Percentiles rank a stretch among this genome's conserved stretches.
These are phyloP conservation scores for Ramaria rubella DNA, from an alignment of 768 basidiomycete species.

Conservation along the genomic window DNA sequence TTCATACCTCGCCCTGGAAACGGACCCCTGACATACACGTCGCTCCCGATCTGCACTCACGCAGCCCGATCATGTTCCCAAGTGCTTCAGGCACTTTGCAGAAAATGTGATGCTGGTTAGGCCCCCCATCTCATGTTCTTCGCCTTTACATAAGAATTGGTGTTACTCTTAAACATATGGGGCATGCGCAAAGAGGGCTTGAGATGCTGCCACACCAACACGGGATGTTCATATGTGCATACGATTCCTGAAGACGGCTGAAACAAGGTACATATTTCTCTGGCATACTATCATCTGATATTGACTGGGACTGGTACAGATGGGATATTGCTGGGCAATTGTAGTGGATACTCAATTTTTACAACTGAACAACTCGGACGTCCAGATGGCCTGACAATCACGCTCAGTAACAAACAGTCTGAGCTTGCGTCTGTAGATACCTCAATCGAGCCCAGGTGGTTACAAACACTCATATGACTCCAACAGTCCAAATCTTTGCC, in stretches of 20 bases:
- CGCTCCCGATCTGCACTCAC: constrained; percentile 74
- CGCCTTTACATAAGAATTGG: constrained; percentile 44
- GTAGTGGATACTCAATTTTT: constrained; percentile 31
- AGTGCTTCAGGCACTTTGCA: constrained; percentile 53
- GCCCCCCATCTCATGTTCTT: constrained; percentile 31
- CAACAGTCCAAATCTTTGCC: constrained; percentile 34
- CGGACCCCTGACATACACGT: constrained; percentile 48
- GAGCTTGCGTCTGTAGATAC: constrained; percentile 69
- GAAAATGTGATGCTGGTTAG: constrained; percentile 24
- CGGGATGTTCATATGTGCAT: constrained; percentile 56
- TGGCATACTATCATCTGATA: background rate
- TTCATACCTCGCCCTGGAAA: constrained; percentile 39
- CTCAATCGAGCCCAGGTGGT: constrained; percentile 44
- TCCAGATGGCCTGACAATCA: background rate
- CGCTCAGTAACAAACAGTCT: constrained; percentile 59
- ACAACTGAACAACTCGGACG: background rate
- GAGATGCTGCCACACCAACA: constrained; percentile 44
- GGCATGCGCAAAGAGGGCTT: constrained; percentile 45
- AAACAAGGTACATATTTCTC: constrained; percentile 13
- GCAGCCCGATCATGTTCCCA: constrained; percentile 70
- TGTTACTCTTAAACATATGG: constrained; percentile 64
- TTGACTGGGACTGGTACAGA: constrained; percentile 22
- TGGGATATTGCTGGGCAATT: constrained; percentile 45
- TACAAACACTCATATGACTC: constrained; percentile 57
- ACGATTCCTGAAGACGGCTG: constrained; percentile 40